Base-by-base conservation (phyloP, 345 rosid genomes). In the Cardiospermum halicacabum region DNA sequence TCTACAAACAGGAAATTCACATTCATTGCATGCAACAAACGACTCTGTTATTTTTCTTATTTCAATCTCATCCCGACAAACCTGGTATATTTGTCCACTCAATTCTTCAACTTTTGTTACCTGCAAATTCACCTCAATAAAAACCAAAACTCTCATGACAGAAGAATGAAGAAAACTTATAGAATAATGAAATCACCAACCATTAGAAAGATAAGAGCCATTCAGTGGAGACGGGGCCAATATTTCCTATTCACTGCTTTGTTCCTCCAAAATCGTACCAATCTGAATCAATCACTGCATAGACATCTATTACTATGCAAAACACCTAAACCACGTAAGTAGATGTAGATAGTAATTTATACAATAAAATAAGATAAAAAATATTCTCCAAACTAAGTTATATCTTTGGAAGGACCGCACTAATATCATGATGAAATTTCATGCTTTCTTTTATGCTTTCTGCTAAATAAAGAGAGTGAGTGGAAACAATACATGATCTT, bases 1-100 rank as follows among this genome's bases (percentile, higher is more conserved):
- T 75, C 96, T 81, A 72, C 98, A 92, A 16, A 92, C 91, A 32
- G 98, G 98, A 83, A 92, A 92, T 47, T 95, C 98, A 84, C 96
- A 92, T 75, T 92, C 98, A 64, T 92, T 89, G 81, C 98, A 92
- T 5, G 96, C 98, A 79, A 92, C 91, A 77, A 92, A 89, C 21
- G 85, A 86, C 74, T 92, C 98, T 50, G 95, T 95, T 56, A 79
- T 82, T 36, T 32, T 82, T 1, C 78, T 75, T 18, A 89, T 21
- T 71, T 87, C 96, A 18, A 92, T 78, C 78, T 89, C 95, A 78
- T 92, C 98, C 30, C 91, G 89, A 73, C 98, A 92, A 69, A 92
- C 89, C 85, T 89, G 95, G 74, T 96, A 92, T 68, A 78, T 79
- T 67, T 87, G 92, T 43, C 91, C 95, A 31, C 84, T 85, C 56